Evolutionary conservation across 768 basidiomycete genomes (phyloP).

Genomic region (Psilocybe cubensis): DNA sequence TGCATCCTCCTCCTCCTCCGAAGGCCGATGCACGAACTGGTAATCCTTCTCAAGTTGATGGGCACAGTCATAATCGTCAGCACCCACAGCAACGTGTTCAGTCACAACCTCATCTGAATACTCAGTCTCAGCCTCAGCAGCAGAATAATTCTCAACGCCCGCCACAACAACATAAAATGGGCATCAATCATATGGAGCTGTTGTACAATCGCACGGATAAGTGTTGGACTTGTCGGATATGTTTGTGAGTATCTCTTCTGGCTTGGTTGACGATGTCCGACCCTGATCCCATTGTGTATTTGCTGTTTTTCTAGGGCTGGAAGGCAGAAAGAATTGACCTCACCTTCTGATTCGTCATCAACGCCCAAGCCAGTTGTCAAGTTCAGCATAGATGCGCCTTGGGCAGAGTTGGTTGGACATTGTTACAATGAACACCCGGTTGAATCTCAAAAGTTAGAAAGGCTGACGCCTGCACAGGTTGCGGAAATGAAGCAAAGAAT

Average conservation of each 20-base stretch:
- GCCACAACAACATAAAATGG: constrained; percentile 22
- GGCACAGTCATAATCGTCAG: no score
- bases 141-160: no score
- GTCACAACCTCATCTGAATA: no score
- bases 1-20: no score
- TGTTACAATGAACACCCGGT: constrained; percentile 32
- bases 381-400: constrained; percentile 29
- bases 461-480: constrained; percentile 33
- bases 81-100: no score
- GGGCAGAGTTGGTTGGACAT: constrained; percentile 36
- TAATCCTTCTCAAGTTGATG: no score
- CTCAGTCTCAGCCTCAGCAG: no score
- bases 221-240: constrained; percentile 32
- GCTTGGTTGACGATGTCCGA: not conserved
- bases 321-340: not conserved
- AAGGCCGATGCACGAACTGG: no score
- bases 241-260: constrained; percentile 25
- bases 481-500: constrained; percentile 31
- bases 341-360: not conserved
- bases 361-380: not conserved
- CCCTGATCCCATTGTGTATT: not conserved
- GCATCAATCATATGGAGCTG: constrained; percentile 35
- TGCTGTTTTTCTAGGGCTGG: not conserved
- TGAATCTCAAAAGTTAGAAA: constrained; percentile 33
- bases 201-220: constrained; percentile 28